These are phyloP conservation scores for Lentinula guzmanii DNA, from an alignment of 768 basidiomycete genomes.

Conservation along the genomic window DNA sequence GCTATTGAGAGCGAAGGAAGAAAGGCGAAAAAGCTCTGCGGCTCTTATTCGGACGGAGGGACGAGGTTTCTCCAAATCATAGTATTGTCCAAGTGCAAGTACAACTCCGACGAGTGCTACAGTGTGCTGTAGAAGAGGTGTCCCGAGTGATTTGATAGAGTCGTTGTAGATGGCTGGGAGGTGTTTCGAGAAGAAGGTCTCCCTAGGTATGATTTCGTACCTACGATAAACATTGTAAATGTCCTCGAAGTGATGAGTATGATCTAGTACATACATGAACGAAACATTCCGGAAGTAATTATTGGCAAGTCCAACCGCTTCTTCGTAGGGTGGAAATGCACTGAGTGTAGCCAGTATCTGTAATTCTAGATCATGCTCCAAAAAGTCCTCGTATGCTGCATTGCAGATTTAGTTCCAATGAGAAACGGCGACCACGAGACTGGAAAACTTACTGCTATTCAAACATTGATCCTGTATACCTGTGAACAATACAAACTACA, in stretches of 20 bases:
- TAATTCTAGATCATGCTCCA: slow-evolving; percentile 4
- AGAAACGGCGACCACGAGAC: background rate
- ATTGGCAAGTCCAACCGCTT: slow-evolving; percentile 13
- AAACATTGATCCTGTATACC: background rate
- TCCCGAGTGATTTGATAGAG: slow-evolving; percentile 1
- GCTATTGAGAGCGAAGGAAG: slow-evolving; percentile 12
- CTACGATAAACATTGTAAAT: background rate
- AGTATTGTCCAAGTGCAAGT: slow-evolving; percentile 15
- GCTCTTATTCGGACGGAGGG: slow-evolving; percentile 8
- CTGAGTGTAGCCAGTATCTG: slow-evolving; percentile 11
- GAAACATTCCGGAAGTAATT: slow-evolving; percentile 14
- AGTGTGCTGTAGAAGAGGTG: slow-evolving; percentile 12
- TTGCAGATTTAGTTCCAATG: background rate
- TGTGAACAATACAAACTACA: background rate
- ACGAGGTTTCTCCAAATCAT: slow-evolving; percentile 13
- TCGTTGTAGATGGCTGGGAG: slow-evolving; percentile 13
- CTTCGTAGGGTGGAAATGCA: slow-evolving; percentile 13
- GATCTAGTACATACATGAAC: slow-evolving; percentile 12
- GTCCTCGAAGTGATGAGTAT: background rate
- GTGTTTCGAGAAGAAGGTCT: slow-evolving; percentile 15
- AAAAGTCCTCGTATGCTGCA: background rate
- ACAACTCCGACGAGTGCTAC: slow-evolving; percentile 13
- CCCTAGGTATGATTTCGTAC: slow-evolving; percentile 17
- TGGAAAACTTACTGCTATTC: background rate
- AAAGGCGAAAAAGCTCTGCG: slow-evolving; percentile 13